phyloP scores from a whole-genome alignment of 768 basidiomycete species.

The Lactarius tabidus region DNA sequence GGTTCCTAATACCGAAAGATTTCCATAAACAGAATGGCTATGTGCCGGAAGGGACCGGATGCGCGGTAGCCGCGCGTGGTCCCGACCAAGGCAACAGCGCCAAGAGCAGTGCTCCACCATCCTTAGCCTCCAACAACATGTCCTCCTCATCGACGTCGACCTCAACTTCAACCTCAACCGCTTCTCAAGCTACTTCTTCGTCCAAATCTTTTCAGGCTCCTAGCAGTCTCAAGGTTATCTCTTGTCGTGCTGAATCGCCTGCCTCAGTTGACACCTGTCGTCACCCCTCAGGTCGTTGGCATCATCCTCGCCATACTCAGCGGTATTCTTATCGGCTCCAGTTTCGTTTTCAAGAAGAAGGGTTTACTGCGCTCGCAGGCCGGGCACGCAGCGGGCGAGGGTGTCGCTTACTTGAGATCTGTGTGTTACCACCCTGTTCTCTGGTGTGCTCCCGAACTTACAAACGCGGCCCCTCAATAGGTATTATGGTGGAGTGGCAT shows the following conservation, averaged over 20 bases:
- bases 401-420: slow-evolving; percentile 93
- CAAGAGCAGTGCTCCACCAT: background rate
- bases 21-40: background rate
- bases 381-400: slow-evolving; percentile 74
- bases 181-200: slow-evolving; percentile 15
- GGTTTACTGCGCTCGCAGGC: slow-evolving; percentile 78
- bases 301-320: slow-evolving; percentile 71
- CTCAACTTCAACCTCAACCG: background rate
- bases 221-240: slow-evolving; percentile 21
- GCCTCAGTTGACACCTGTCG: background rate
- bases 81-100: background rate
- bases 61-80: background rate
- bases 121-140: background rate
- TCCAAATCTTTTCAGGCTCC: slow-evolving; percentile 19
- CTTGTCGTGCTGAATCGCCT: background rate
- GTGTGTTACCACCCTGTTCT: slow-evolving; percentile 42
- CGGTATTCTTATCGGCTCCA: slow-evolving; percentile 86
- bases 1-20: background rate
- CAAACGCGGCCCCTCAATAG: slow-evolving; percentile 35
- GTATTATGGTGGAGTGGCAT: slow-evolving; percentile 93
- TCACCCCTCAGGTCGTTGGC: slow-evolving; percentile 55
- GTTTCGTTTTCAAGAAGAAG: slow-evolving; percentile 99
- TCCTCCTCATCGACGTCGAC: background rate
- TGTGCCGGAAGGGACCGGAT: background rate
- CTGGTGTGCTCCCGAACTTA: slow-evolving; percentile 6